These are phyloP conservation scores for Colletotrichum phormii DNA, from an alignment of 2,329 filamentous ascomycete genomes.

Conservation along the genomic window DNA sequence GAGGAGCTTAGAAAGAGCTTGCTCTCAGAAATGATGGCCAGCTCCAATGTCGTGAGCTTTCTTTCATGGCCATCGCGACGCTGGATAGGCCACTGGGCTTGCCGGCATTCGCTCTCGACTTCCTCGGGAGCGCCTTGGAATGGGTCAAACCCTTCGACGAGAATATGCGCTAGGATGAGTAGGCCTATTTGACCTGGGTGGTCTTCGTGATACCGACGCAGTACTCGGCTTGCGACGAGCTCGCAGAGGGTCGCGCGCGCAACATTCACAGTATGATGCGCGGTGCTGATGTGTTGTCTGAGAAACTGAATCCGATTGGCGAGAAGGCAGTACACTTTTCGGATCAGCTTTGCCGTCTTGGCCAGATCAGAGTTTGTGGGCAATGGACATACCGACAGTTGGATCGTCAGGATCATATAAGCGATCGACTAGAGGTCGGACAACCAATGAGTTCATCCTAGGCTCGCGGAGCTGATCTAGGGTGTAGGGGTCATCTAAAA, in stretches of 20 bases:
- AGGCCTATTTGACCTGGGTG: conserved; percentile 72
- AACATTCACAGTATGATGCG: conserved; percentile 77
- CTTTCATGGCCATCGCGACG: conserved; percentile 55
- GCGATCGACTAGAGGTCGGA: conserved; percentile 75
- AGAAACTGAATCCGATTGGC: conserved; percentile 79
- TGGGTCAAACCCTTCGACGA: conserved; percentile 78
- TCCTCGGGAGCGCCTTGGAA: conserved; percentile 76
- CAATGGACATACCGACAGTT: conserved; percentile 62
- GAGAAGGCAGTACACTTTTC: conserved; percentile 74
- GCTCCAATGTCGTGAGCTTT: conserved; percentile 76
- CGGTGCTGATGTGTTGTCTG: conserved; percentile 72
- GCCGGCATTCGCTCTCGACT: conserved; percentile 51
- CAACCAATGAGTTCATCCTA: conserved; percentile 74
- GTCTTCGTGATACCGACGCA: conserved; percentile 77
- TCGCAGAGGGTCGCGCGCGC: conserved; percentile 78
- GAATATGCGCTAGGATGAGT: conserved; percentile 73
- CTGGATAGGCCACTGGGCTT: conserved; percentile 52
- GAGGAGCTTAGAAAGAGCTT: conserved; percentile 76
- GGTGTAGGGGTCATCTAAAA: conserved; percentile 55
- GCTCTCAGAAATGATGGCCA: conserved; percentile 78
- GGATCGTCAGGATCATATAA: conserved; percentile 74
- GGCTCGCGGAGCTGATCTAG: conserved; percentile 75
- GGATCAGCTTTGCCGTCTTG: not conserved
- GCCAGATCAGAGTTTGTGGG: not conserved
- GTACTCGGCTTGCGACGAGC: conserved; percentile 73